Conservation (phyloP, 2,329 filamentous ascomycete species). For the Aspergillus tanneri region DNA sequence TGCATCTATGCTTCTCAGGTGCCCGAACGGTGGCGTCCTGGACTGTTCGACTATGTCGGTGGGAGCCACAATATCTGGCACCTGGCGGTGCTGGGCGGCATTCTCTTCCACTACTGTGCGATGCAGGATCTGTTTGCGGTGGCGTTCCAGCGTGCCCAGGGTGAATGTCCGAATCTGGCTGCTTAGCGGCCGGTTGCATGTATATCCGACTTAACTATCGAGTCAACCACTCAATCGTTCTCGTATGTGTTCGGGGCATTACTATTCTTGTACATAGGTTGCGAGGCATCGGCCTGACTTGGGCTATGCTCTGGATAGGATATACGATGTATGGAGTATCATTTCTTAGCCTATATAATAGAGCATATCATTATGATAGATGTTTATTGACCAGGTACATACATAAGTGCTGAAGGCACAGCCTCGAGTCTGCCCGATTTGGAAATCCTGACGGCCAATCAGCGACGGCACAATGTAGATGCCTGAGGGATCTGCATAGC, state of each 20-base stretch:
- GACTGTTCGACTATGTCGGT: conserved; percentile 91
- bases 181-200: conserved; percentile 15
- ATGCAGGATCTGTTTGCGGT: conserved; percentile 92
- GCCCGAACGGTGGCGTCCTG: conserved; percentile 89
- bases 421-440: too few relatives aligned
- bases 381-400: too few relatives aligned
- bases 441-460: conserved; percentile 18
- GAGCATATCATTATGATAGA: too few relatives aligned
- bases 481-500: conserved; percentile 22
- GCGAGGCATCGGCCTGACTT: too few relatives aligned
- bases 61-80: conserved; percentile 99
- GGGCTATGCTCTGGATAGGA: too few relatives aligned
- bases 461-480: conserved; percentile 25
- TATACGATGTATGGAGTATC: too few relatives aligned
- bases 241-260: conserved; percentile 1
- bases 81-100: conserved; percentile 87
- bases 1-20: conserved; percentile 87
- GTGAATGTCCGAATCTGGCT: conserved; percentile 39
- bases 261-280: conserved; percentile 17
- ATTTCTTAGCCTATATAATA: too few relatives aligned
- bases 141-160: conserved; percentile 68
- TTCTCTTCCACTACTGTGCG: conserved; percentile 93
- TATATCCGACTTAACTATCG: neutral
- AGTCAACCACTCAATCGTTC: neutral
- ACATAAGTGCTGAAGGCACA: too few relatives aligned